phyloP scores from a whole-genome alignment of 2,329 filamentous ascomycete genomes.

The Tolypocladium endophyticum region DNA sequence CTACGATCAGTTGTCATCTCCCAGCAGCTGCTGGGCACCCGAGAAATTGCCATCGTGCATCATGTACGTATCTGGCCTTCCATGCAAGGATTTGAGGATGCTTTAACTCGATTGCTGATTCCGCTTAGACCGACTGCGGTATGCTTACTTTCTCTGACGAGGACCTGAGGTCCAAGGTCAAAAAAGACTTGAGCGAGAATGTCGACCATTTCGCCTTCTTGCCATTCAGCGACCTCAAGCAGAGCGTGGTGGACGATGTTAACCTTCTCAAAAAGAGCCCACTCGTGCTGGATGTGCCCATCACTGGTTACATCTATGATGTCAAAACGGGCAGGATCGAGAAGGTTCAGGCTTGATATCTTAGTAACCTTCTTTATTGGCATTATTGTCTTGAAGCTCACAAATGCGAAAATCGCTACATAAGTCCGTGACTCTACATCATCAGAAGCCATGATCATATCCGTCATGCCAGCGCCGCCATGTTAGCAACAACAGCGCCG shows the following conservation, averaged over 20 bases:
- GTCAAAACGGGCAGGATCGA: conserved; percentile 57
- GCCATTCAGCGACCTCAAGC: conserved; percentile 52
- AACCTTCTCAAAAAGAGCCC: conserved; percentile 47
- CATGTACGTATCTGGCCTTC: conserved; percentile 29
- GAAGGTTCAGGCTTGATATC: conserved; percentile 8
- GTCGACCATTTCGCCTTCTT: conserved; percentile 50
- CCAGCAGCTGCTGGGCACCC: conserved; percentile 66
- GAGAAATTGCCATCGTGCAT: conserved; percentile 59
- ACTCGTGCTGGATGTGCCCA: conserved; percentile 48
- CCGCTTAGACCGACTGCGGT: conserved; percentile 26
- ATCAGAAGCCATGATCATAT: too few relatives aligned
- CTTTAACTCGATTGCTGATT: too few relatives aligned
- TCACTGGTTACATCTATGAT: conserved; percentile 71
- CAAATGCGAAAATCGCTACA: neutral
- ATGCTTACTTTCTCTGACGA: conserved; percentile 60
- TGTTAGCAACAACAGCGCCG: conserved; percentile 28
- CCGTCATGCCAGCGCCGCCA: conserved; percentile 4
- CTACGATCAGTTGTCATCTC: conserved; percentile 69
- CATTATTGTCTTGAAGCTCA: neutral
- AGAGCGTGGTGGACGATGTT: conserved; percentile 58
- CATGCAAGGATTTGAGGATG: neutral
- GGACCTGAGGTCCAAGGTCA: conserved; percentile 43
- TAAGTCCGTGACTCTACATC: neutral
- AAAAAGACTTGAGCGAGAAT: conserved; percentile 44
- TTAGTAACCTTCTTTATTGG: neutral